Percentiles rank a stretch among this genome's conserved stretches.
Evolutionary conservation across 306 rosid species (phyloP).

Genomic region (Malus orientalis): DNA sequence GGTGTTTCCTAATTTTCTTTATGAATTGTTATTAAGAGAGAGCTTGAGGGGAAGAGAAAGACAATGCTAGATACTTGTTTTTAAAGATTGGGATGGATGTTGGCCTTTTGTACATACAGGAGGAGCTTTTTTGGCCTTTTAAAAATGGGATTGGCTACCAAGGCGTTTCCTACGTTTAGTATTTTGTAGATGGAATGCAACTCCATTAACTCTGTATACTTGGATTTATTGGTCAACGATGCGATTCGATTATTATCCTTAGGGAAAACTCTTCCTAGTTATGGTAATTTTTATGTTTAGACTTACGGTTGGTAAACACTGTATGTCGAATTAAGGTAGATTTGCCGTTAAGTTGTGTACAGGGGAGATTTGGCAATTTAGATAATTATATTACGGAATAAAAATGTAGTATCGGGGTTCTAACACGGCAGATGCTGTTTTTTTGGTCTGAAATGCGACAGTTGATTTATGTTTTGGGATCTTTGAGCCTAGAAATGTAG

Average conservation of each 20-base stretch:
- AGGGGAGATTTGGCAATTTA: too few relatives aligned
- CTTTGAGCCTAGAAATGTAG: background rate
- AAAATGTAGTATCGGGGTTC: too few relatives aligned
- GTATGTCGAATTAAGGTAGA: background rate
- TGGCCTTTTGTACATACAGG: slow-evolving; percentile 75
- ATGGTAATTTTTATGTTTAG: background rate
- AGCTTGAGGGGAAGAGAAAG: slow-evolving; percentile 48
- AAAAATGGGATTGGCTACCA: slow-evolving; percentile 31
- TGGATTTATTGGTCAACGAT: slow-evolving; percentile 36
- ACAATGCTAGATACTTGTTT: slow-evolving; percentile 26
- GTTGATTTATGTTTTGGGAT: too few relatives aligned
- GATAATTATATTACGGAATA: too few relatives aligned
- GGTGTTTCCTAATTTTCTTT: slow-evolving; percentile 42
- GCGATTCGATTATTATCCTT: slow-evolving; percentile 7
- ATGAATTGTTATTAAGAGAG: slow-evolving; percentile 44
- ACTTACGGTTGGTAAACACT: background rate
- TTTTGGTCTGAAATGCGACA: background rate
- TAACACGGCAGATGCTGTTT: background rate
- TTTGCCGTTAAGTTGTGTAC: background rate
- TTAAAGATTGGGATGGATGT: slow-evolving; percentile 45
- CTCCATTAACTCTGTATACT: slow-evolving; percentile 25
- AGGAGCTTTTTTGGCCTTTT: slow-evolving; percentile 56
- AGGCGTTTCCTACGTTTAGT: slow-evolving; percentile 35
- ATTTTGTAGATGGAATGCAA: slow-evolving; percentile 46
- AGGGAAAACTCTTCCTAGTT: background rate